Percentiles rank a stretch among this genome's conserved stretches.
These are phyloP conservation scores for Eudorina sp. DNA, from an alignment of 139 green algal genomes.

Conservation along the genomic window DNA sequence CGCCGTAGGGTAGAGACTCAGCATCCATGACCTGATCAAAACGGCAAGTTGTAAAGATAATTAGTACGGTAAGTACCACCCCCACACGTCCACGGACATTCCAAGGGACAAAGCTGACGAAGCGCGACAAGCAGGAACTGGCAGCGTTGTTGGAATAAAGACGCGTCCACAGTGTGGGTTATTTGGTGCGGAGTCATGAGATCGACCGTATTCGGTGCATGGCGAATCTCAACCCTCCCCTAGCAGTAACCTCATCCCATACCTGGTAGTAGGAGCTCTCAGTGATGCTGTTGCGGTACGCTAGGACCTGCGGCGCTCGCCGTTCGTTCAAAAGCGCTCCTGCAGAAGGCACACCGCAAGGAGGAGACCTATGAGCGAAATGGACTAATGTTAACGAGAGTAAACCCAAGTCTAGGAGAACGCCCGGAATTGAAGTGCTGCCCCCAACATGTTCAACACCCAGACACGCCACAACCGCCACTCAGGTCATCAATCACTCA, in stretches of 20 bases:
- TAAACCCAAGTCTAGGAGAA: too few relatives aligned
- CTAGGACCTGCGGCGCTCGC: constrained; percentile 38
- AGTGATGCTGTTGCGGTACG: constrained; percentile 46
- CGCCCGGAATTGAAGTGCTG: too few relatives aligned
- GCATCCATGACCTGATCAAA: constrained; percentile 34
- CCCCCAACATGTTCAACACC: too few relatives aligned
- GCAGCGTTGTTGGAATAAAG: too few relatives aligned
- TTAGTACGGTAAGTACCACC: background rate
- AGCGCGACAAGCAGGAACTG: background rate
- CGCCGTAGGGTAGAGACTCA: constrained; percentile 27
- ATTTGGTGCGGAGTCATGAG: too few relatives aligned
- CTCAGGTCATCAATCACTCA: background rate
- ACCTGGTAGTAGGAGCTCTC: constrained; percentile 49
- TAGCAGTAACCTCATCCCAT: background rate
- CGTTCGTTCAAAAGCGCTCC: constrained; percentile 36
- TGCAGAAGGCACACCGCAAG: background rate
- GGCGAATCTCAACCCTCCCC: too few relatives aligned
- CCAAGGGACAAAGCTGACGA: background rate
- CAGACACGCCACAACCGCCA: too few relatives aligned
- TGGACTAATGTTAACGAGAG: too few relatives aligned
- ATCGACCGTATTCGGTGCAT: too few relatives aligned
- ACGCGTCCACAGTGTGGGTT: too few relatives aligned
- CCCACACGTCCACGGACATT: background rate
- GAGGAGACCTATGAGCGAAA: too few relatives aligned
- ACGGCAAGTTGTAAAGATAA: too few relatives aligned